Conservation (phyloP, 2,329 filamentous ascomycete species). For the Calonectria pseudoturangicola region DNA sequence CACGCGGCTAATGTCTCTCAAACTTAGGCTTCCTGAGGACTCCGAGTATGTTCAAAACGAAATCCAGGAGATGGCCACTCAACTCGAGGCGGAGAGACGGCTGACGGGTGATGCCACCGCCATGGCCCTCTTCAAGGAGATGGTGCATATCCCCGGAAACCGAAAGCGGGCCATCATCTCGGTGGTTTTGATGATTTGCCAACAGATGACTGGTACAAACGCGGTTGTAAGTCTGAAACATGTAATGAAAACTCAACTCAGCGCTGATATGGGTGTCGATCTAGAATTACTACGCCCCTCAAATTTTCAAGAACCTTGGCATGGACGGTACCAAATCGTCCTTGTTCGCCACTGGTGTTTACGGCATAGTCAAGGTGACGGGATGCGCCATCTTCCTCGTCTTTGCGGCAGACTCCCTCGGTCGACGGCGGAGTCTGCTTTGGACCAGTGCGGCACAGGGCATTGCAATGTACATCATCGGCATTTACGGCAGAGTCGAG, state of each 20-base stretch:
- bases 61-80: conserved; percentile 75
- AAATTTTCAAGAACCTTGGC: conserved; percentile 80
- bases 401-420: conserved; percentile 81
- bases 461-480: conserved; percentile 80
- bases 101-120: conserved; percentile 71
- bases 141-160: conserved; percentile 76
- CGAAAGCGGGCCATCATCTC: conserved; percentile 79
- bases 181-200: conserved; percentile 78
- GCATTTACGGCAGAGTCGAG: conserved; percentile 79
- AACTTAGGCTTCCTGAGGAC: conserved; percentile 67
- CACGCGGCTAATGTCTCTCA: conserved; percentile 19
- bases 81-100: conserved; percentile 77
- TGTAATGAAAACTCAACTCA: background rate
- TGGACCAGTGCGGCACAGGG: conserved; percentile 80
- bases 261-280: background rate
- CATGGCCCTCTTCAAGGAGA: conserved; percentile 78
- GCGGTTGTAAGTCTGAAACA: conserved; percentile 49
- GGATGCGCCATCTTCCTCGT: conserved; percentile 79
- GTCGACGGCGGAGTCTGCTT: conserved; percentile 75
- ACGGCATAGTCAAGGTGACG: conserved; percentile 82
- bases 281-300: conserved; percentile 80
- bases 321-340: conserved; percentile 73
- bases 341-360: conserved; percentile 84
- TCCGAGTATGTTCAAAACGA: conserved; percentile 76
- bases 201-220: conserved; percentile 81